phyloP scores from a whole-genome alignment of 2,329 filamentous ascomycete genomes.

The Gaeumannomyces sp. region DNA sequence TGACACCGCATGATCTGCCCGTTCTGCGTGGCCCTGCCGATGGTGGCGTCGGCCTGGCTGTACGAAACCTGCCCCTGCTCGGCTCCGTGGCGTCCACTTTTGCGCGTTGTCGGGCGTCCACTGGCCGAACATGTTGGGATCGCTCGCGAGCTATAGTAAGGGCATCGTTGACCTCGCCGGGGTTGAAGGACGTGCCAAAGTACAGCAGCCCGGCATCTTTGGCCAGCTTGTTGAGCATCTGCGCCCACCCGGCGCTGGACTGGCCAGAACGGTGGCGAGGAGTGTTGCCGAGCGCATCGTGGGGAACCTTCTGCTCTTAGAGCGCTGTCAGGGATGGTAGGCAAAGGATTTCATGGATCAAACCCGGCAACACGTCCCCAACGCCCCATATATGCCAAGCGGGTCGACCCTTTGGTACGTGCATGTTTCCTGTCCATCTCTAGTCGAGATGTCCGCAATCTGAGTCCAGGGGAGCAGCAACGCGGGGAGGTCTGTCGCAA shows the following conservation, averaged over 20 bases:
- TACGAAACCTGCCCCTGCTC: constrained; percentile 44
- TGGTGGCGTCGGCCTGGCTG: constrained; percentile 38
- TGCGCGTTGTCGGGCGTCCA: constrained; percentile 52
- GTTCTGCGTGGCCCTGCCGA: constrained; percentile 26
- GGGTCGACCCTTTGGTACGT: too few species aligned
- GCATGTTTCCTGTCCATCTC: too few species aligned
- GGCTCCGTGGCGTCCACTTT: constrained; percentile 50
- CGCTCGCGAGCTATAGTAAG: constrained; percentile 41
- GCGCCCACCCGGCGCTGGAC: neutral
- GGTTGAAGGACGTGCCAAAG: constrained; percentile 53
- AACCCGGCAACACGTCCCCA: too few species aligned
- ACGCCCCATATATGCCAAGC: too few species aligned
- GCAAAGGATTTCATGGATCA: too few species aligned
- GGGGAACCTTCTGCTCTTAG: too few species aligned
- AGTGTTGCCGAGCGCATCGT: neutral
- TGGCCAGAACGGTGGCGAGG: neutral
- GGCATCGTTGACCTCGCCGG: constrained; percentile 41
- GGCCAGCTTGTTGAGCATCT: constrained; percentile 43
- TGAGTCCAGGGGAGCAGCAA: too few species aligned
- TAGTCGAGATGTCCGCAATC: too few species aligned
- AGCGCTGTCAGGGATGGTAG: too few species aligned
- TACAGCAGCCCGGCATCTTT: constrained; percentile 43
- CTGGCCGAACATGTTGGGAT: constrained; percentile 48
- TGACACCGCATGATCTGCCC: constrained; percentile 47
- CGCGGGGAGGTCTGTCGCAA: too few species aligned